Conservation (phyloP, 2,329 filamentous ascomycete species). For the Beauveria asiatica region DNA sequence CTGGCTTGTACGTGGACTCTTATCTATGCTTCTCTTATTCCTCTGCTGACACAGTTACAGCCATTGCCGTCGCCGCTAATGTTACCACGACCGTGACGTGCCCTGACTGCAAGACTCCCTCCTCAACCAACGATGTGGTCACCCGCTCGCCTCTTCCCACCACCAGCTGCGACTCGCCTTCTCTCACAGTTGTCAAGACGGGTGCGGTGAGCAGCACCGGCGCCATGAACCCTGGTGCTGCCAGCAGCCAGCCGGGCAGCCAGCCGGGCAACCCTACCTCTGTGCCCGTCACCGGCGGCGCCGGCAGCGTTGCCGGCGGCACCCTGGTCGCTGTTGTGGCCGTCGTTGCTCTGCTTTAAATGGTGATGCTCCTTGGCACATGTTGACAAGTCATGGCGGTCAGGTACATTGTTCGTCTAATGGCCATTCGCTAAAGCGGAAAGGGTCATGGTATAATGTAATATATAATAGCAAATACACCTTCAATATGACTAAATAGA, state of each 20-base stretch:
- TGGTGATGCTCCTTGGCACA: background rate
- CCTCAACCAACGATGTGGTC: conserved; percentile 13
- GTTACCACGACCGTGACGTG: conserved; percentile 7
- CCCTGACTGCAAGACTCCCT: conserved; percentile 7
- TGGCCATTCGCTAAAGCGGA: background rate
- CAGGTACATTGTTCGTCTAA: background rate
- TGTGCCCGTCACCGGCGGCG: background rate
- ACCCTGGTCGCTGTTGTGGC: background rate
- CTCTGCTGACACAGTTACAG: background rate
- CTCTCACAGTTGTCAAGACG: conserved; percentile 5
- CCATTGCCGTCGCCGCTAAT: conserved; percentile 1
- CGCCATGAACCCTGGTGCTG: conserved; percentile 6
- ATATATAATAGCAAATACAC: background rate
- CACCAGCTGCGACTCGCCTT: conserved; percentile 9
- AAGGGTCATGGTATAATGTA: background rate
- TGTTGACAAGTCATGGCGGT: background rate
- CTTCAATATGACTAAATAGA: too few relatives aligned
- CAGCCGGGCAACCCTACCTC: background rate
- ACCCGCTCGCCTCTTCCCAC: conserved; percentile 12
- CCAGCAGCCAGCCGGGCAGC: background rate
- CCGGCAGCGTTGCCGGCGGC: background rate
- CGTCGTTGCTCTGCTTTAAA: background rate
- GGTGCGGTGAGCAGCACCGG: conserved; percentile 9
- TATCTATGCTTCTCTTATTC: background rate
- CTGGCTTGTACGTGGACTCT: conserved; percentile 6